A percentile compares a stretch with the other conserved stretches of the same genome.
phyloP scores from a whole-genome alignment of 1,284 basidiomycete species.

The Phellinidium pouzarii region DNA sequence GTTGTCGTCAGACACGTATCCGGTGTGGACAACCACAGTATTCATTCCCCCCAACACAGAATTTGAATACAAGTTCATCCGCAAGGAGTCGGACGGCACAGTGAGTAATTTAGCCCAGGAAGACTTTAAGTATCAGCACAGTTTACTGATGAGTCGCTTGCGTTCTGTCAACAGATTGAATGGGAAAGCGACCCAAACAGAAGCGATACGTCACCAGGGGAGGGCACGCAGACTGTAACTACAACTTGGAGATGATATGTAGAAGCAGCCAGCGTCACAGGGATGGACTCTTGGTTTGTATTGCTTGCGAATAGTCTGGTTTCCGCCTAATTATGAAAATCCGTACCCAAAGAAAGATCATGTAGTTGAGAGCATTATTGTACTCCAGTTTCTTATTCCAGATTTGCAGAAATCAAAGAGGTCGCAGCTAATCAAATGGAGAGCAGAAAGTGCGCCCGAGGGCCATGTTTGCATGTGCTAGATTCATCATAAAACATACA shows the following conservation, averaged over 20 bases:
- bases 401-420: neutral
- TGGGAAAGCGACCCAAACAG: conserved; percentile 59
- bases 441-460: neutral
- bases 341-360: too few relatives aligned
- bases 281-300: too few relatives aligned
- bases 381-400: neutral
- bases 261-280: too few relatives aligned
- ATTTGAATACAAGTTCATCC: conserved; percentile 58
- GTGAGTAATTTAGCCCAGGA: conserved; percentile 32
- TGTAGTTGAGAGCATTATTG: too few relatives aligned
- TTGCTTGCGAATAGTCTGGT: too few relatives aligned
- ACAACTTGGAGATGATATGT: conserved; percentile 25
- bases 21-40: conserved; percentile 48
- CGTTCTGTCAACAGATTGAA: conserved; percentile 26
- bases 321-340: too few relatives aligned
- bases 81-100: conserved; percentile 46
- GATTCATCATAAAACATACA: neutral
- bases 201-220: conserved; percentile 34
- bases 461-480: conserved; percentile 6
- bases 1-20: conserved; percentile 47
- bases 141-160: neutral
- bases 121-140: neutral
- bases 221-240: conserved; percentile 34
- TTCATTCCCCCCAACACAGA: conserved; percentile 39
- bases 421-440: neutral